These are phyloP conservation scores for Achaetomiella virescens DNA, from an alignment of 495 filamentous ascomycete genomes.

Conservation along the genomic window DNA sequence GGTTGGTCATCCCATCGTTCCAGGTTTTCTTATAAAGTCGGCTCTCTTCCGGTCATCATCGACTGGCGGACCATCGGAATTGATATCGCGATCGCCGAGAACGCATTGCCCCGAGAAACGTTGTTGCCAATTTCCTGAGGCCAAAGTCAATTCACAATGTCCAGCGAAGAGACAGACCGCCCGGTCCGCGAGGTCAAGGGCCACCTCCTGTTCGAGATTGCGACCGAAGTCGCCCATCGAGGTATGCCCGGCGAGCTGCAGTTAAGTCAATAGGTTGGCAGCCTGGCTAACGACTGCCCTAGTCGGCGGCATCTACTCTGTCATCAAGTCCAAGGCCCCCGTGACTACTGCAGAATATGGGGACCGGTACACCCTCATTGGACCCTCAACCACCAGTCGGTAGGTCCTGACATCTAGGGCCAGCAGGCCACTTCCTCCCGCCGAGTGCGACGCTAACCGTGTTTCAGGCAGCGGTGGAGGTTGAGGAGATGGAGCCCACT, in stretches of 20 bases:
- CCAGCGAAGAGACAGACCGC: constrained; percentile 31
- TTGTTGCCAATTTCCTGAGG: neutral
- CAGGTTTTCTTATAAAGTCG: constrained; percentile 3
- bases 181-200: constrained; percentile 43
- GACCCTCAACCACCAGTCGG: constrained; percentile 87
- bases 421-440: neutral
- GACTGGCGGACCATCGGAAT: neutral
- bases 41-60: neutral
- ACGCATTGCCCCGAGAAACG: neutral
- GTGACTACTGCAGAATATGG: constrained; percentile 99
- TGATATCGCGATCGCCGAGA: neutral
- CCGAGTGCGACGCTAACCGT: neutral
- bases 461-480: constrained; percentile 80
- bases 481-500: constrained; percentile 82
- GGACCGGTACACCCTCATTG: constrained; percentile 90
- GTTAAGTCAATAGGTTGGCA: neutral
- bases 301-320: constrained; percentile 98
- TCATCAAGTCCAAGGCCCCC: constrained; percentile 96
- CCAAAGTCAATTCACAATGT: constrained; percentile 16
- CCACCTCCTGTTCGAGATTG: constrained; percentile 78
- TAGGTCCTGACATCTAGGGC: constrained; percentile 33
- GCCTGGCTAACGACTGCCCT: constrained; percentile 11
- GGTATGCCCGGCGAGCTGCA: constrained; percentile 44
- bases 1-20: neutral
- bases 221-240: constrained; percentile 95